A percentile compares a stretch with the other conserved stretches of the same genome.
phyloP scores from a whole-genome alignment of 2,329 filamentous ascomycete genomes.

The Epichloe aotearoae region DNA sequence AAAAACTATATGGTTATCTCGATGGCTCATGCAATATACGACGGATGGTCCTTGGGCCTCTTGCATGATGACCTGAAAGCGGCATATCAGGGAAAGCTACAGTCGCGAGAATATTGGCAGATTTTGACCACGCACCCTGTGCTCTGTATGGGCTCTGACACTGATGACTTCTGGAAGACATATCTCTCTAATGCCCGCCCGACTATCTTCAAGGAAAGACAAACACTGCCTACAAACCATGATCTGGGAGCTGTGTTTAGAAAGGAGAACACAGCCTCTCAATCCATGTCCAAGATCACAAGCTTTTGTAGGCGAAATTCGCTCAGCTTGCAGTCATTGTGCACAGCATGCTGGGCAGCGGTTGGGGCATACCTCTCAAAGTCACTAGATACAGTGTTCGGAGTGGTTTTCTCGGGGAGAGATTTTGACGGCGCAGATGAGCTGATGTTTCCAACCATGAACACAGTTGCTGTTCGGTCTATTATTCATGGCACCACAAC shows the following conservation, averaged over 20 bases:
- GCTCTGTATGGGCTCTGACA: conserved; percentile 7
- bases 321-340: conserved; percentile 64
- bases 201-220: conserved; percentile 17
- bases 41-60: conserved; percentile 69
- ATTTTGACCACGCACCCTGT: conserved; percentile 8
- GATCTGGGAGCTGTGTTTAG: conserved; percentile 1
- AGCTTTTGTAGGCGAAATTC: conserved; percentile 51
- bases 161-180: conserved; percentile 53
- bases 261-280: conserved; percentile 8
- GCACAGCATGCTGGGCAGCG: conserved; percentile 64
- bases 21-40: conserved; percentile 77
- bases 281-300: conserved; percentile 14
- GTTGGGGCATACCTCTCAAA: conserved; percentile 49
- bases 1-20: conserved; percentile 46
- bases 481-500: conserved; percentile 54
- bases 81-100: conserved; percentile 42
- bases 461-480: conserved; percentile 64
- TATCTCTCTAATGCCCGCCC: conserved; percentile 41
- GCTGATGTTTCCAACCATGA: conserved; percentile 82
- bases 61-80: conserved; percentile 56
- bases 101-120: conserved; percentile 24
- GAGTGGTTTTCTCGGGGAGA: conserved; percentile 73
- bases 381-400: conserved; percentile 66
- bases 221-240: background rate
- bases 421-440: conserved; percentile 55